These are phyloP conservation scores for Arachis monticola DNA, from an alignment of 331 rosid genomes.

Conservation along the genomic window DNA sequence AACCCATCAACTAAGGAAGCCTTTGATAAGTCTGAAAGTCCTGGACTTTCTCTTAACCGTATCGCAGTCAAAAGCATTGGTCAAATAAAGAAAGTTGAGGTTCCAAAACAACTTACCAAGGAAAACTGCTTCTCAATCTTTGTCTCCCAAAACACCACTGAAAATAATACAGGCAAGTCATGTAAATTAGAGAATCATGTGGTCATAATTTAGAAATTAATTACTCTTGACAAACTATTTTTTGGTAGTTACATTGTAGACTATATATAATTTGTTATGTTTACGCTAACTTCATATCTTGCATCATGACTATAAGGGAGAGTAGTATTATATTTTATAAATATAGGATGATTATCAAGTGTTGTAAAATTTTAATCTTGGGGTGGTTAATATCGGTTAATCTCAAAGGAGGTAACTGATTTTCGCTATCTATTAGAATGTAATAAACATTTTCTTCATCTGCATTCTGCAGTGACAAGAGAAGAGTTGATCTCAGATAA, in stretches of 20 bases:
- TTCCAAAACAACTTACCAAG: conserved; percentile 40
- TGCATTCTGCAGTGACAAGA: conserved; percentile 46
- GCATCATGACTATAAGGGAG: too few species aligned
- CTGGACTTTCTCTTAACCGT: conserved; percentile 41
- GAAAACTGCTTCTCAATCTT: conserved; percentile 60
- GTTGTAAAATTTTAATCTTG: too few species aligned
- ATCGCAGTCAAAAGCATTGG: conserved; percentile 39
- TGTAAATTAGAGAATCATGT: conserved; percentile 9
- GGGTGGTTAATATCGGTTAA: too few species aligned
- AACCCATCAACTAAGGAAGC: conserved; percentile 82
- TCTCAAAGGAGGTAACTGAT: too few species aligned
- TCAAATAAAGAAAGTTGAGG: conserved; percentile 42
- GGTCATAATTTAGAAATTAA: neutral
- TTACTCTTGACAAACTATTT: neutral
- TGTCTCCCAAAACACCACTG: conserved; percentile 47
- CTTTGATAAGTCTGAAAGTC: conserved; percentile 56
- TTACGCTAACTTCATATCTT: too few species aligned
- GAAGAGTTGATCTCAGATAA: conserved; percentile 38
- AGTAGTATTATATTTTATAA: too few species aligned
- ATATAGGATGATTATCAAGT: too few species aligned
- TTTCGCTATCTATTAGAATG: neutral
- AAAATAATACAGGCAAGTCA: conserved; percentile 61
- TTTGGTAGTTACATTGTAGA: neutral
- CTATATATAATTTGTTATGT: too few species aligned
- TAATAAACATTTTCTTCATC: conserved; percentile 5